A percentile compares a stretch with the other conserved stretches of the same genome.
phyloP scores from a whole-genome alignment of 305 asterid genomes.

The Fraxinus paxiana region DNA sequence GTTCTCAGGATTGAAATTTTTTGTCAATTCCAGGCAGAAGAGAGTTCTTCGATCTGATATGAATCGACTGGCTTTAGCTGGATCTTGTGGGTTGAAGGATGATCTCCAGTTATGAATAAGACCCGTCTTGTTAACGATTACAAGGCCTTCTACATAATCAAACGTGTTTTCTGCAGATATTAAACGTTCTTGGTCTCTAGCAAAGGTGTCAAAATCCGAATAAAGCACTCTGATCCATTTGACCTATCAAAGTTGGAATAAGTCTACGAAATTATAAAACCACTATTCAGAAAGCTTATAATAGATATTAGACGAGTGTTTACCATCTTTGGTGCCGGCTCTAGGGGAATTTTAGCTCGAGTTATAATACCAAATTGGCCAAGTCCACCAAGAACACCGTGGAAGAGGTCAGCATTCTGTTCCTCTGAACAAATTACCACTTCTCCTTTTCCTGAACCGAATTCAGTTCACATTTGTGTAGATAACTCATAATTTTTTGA shows the following conservation, averaged over 20 bases:
- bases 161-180: slow-evolving; percentile 37
- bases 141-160: slow-evolving; percentile 47
- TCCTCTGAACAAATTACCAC: slow-evolving; percentile 39
- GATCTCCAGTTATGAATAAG: slow-evolving; percentile 41
- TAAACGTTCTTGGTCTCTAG: slow-evolving; percentile 39
- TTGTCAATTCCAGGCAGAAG: slow-evolving; percentile 44
- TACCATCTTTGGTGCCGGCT: slow-evolving; percentile 47
- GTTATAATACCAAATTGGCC: slow-evolving; percentile 51
- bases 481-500: background rate
- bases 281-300: background rate
- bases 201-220: slow-evolving; percentile 37
- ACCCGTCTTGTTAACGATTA: slow-evolving; percentile 37
- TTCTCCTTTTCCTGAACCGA: slow-evolving; percentile 43
- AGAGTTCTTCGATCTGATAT: slow-evolving; percentile 37
- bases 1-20: slow-evolving; percentile 34
- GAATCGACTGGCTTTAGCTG: slow-evolving; percentile 36
- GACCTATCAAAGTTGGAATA: slow-evolving; percentile 27
- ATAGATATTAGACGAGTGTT: background rate
- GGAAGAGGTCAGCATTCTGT: slow-evolving; percentile 46
- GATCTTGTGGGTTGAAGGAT: slow-evolving; percentile 39
- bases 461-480: background rate
- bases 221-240: slow-evolving; percentile 50
- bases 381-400: slow-evolving; percentile 43
- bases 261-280: background rate
- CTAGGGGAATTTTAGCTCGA: slow-evolving; percentile 40